These are phyloP conservation scores for Pterocarpus santalinus DNA, from an alignment of 306 rosid species.

Conservation along the genomic window DNA sequence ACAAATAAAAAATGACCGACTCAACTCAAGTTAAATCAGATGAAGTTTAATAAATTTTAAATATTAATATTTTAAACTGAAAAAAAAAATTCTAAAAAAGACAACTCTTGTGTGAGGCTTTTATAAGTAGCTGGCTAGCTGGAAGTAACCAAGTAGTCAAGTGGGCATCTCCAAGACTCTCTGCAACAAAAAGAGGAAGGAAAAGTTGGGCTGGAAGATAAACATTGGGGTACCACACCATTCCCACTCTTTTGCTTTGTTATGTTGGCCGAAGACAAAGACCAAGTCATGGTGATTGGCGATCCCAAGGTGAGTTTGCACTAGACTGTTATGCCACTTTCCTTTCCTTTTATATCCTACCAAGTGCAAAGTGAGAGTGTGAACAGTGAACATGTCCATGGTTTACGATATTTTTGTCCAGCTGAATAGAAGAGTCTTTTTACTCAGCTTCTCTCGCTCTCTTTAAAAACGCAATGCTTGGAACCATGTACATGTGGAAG, in stretches of 20 bases:
- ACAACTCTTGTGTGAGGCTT: not conserved
- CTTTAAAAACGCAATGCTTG: too few relatives aligned
- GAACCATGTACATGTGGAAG: not conserved
- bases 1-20: too few relatives aligned
- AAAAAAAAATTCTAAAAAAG: too few relatives aligned
- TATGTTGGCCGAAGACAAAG: conserved; percentile 43
- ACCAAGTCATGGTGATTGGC: conserved; percentile 34
- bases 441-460: too few relatives aligned
- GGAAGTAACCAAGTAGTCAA: conserved; percentile 27
- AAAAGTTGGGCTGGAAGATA: too few relatives aligned
- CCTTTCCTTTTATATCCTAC: conserved; percentile 31
- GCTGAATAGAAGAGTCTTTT: too few relatives aligned
- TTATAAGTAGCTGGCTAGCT: not conserved
- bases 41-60: too few relatives aligned
- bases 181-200: not conserved
- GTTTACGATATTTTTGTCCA: not conserved
- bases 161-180: conserved; percentile 3
- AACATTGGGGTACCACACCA: too few relatives aligned
- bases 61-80: too few relatives aligned
- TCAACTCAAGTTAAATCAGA: too few relatives aligned
- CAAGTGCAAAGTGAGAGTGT: conserved; percentile 19
- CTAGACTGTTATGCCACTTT: conserved; percentile 7
- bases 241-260: conserved; percentile 42
- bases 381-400: not conserved
- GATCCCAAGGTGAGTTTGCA: conserved; percentile 64